These are phyloP conservation scores for Zoysia pacifica DNA, from an alignment of 176 grass and related monocot genomes.

Conservation along the genomic window DNA sequence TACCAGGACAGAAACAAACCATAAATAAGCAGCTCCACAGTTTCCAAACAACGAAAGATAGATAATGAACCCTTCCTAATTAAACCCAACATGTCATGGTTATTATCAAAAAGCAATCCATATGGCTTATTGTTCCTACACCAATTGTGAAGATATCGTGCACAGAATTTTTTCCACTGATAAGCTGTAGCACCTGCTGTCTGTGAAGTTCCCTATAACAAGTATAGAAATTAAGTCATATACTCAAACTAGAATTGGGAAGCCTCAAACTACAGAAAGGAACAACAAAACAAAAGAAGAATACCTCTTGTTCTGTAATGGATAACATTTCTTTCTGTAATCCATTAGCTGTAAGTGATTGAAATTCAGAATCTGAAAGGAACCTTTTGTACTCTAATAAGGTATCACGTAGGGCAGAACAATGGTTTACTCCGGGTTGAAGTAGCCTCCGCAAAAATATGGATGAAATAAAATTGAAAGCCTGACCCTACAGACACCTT, in stretches of 20 bases:
- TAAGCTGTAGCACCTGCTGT: slow-evolving; percentile 58
- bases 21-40: slow-evolving; percentile 73
- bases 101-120: slow-evolving; percentile 80
- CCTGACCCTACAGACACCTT: slow-evolving; percentile 60
- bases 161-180: slow-evolving; percentile 87
- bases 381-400: slow-evolving; percentile 87
- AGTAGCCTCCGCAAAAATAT: slow-evolving; percentile 92
- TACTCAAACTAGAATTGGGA: slow-evolving; percentile 34
- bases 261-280: slow-evolving; percentile 4
- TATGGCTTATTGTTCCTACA: slow-evolving; percentile 69
- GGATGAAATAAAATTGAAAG: slow-evolving; percentile 76
- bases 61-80: slow-evolving; percentile 89
- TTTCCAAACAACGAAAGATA: slow-evolving; percentile 82
- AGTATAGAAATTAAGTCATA: slow-evolving; percentile 34
- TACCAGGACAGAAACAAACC: slow-evolving; percentile 54
- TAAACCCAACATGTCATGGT: slow-evolving; percentile 73
- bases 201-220: slow-evolving; percentile 65
- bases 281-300: slow-evolving; percentile 11
- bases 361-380: slow-evolving; percentile 81
- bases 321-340: slow-evolving; percentile 82
- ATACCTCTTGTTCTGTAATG: slow-evolving; percentile 83
- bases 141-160: slow-evolving; percentile 78
- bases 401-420: slow-evolving; percentile 78
- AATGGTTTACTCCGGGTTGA: slow-evolving; percentile 83
- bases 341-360: slow-evolving; percentile 75